Evolutionary conservation across 768 basidiomycete species (phyloP).

Genomic region (Boletellus ananiceps): DNA sequence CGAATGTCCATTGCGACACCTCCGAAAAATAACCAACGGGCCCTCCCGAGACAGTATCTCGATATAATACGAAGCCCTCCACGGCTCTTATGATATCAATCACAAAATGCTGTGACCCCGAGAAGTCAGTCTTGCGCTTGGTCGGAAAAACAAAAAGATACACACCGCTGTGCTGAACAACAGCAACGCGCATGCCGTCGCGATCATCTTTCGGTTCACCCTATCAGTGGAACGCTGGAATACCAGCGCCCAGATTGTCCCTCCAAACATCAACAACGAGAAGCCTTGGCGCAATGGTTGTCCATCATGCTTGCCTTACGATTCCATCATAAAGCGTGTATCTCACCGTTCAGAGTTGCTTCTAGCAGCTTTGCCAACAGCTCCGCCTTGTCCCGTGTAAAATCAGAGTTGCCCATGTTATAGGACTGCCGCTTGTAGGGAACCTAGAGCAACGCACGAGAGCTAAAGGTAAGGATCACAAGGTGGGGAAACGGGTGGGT

Average conservation of each 20-base stretch:
- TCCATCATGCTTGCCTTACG: background rate
- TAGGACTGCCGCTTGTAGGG: background rate
- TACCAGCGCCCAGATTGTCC: slow-evolving; percentile 20
- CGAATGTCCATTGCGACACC: slow-evolving; percentile 19
- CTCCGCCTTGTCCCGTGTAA: slow-evolving; percentile 1
- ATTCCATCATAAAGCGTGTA: background rate
- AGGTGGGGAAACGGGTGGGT: no score
- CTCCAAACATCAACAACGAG: slow-evolving; percentile 28
- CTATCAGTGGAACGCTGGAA: background rate
- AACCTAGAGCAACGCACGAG: background rate
- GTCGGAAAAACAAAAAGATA: background rate
- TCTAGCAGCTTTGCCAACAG: slow-evolving; percentile 2
- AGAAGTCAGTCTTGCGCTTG: background rate
- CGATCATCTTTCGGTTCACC: slow-evolving; percentile 14
- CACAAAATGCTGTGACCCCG: slow-evolving; percentile 12
- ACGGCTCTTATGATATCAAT: slow-evolving; percentile 13
- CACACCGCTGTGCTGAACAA: slow-evolving; percentile 22
- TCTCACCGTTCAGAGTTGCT: slow-evolving; percentile 3
- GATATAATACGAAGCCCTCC: slow-evolving; percentile 18
- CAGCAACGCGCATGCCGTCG: slow-evolving; percentile 19
- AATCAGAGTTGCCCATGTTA: background rate
- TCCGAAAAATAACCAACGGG: slow-evolving; percentile 21
- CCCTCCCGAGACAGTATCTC: slow-evolving; percentile 19
- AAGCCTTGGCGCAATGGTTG: slow-evolving; percentile 16
- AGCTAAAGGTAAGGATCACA: background rate